These are phyloP conservation scores for Rosa persica DNA, from an alignment of 306 rosid species.

Conservation along the genomic window DNA sequence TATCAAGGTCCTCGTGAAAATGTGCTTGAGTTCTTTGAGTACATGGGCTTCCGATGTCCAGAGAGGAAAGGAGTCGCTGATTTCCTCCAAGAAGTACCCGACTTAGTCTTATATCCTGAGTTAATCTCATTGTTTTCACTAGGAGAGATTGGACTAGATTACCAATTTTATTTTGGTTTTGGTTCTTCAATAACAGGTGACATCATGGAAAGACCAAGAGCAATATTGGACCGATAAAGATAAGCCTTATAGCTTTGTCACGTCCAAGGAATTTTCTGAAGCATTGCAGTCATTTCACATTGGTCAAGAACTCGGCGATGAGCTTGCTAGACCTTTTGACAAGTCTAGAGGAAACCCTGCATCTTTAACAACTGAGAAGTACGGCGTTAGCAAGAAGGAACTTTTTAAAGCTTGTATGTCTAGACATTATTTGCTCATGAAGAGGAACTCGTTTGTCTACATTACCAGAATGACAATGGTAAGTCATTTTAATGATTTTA, in stretches of 20 bases:
- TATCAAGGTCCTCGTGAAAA: conserved; percentile 47
- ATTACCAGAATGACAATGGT: conserved; percentile 45
- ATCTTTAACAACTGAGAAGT: conserved; percentile 38
- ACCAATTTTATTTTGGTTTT: not conserved
- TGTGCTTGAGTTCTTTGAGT: conserved; percentile 43
- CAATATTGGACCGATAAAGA: conserved; percentile 45
- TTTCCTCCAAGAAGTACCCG: conserved; percentile 43
- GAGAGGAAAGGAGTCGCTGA: conserved; percentile 55
- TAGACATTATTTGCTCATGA: conserved; percentile 41
- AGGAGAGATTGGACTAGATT: not conserved
- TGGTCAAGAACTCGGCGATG: conserved; percentile 40
- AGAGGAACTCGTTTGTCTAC: conserved; percentile 40
- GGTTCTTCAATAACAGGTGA: conserved; percentile 31
- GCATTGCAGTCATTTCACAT: conserved; percentile 44
- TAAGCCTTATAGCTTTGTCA: conserved; percentile 24
- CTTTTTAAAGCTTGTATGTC: conserved; percentile 44
- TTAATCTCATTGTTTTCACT: not conserved
- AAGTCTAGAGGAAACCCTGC: conserved; percentile 45
- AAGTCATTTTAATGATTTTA: no score
- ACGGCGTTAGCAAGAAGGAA: conserved; percentile 48
- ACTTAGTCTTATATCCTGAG: not conserved
- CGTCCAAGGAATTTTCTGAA: conserved; percentile 40
- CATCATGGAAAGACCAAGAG: conserved; percentile 47
- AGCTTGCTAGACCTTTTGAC: conserved; percentile 41
- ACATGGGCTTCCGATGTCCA: conserved; percentile 48